phyloP scores from a whole-genome alignment of 2,329 filamentous ascomycete genomes.

The Ceratocystis variospora region DNA sequence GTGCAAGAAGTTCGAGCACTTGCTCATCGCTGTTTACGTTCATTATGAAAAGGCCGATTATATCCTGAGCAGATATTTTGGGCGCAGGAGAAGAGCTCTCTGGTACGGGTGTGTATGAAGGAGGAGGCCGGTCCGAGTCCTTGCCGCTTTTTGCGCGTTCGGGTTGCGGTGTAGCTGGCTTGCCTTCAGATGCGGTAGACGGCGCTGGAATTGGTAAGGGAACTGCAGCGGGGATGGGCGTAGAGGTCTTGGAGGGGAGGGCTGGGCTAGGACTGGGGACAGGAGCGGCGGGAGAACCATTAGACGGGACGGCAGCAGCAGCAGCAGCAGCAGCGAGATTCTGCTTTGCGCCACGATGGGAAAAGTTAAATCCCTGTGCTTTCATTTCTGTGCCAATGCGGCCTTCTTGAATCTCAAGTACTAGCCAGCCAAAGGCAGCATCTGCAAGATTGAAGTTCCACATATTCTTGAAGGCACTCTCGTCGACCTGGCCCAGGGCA shows the following conservation, averaged over 20 bases:
- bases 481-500: constrained; percentile 78
- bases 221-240: constrained; percentile 19
- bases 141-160: constrained; percentile 34
- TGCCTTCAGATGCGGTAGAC: constrained; percentile 29
- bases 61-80: constrained; percentile 43
- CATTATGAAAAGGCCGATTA: constrained; percentile 78
- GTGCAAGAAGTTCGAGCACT: constrained; percentile 64
- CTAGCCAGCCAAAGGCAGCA: constrained; percentile 90
- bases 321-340: constrained; percentile 29
- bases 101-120: constrained; percentile 31
- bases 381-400: constrained; percentile 97
- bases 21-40: constrained; percentile 74
- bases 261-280: constrained; percentile 24
- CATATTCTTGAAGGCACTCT: constrained; percentile 99
- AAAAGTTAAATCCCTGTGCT: constrained; percentile 98
- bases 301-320: constrained; percentile 25
- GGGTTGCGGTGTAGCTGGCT: constrained; percentile 38
- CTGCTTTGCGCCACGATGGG: constrained; percentile 80
- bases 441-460: constrained; percentile 99
- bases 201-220: constrained; percentile 28
- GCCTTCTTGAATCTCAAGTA: constrained; percentile 87
- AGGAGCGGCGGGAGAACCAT: constrained; percentile 15
- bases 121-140: constrained; percentile 42
- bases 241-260: constrained; percentile 26
- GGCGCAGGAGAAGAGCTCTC: constrained; percentile 48